Conservation (phyloP, 2,329 filamentous ascomycete genomes). For the Calonectria naviculata region DNA sequence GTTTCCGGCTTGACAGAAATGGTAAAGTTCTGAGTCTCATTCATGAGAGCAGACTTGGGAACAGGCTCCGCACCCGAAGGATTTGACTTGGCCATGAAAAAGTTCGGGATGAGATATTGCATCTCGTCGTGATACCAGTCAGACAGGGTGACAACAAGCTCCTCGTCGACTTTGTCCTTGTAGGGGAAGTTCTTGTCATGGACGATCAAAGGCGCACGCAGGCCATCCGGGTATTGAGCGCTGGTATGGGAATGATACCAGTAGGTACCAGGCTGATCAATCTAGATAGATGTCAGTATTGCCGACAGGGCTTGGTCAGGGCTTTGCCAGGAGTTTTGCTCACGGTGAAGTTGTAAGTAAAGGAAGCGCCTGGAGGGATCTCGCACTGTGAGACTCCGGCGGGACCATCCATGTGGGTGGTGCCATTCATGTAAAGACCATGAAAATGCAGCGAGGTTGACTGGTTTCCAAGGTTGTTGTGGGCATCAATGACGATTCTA, state of each 20-base stretch:
- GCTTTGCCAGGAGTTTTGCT: too few species aligned
- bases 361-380: conserved; percentile 70
- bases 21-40: conserved; percentile 73
- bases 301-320: background rate
- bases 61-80: conserved; percentile 72
- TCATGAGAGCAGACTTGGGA: conserved; percentile 76
- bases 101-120: conserved; percentile 55
- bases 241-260: conserved; percentile 81
- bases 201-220: conserved; percentile 72
- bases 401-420: conserved; percentile 78
- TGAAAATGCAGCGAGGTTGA: conserved; percentile 76
- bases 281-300: conserved; percentile 46
- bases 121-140: conserved; percentile 78
- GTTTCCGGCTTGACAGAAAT: conserved; percentile 72
- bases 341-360: conserved; percentile 78
- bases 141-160: conserved; percentile 72
- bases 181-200: conserved; percentile 72
- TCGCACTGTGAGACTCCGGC: conserved; percentile 73
- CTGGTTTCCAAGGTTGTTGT: conserved; percentile 71
- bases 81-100: conserved; percentile 67
- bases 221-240: conserved; percentile 77
- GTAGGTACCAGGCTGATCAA: conserved; percentile 77
- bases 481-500: conserved; percentile 66
- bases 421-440: conserved; percentile 76
- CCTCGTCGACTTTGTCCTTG: conserved; percentile 67